Conservation (phyloP, 441 rosid genomes). For the Codiaeum variegatum region DNA sequence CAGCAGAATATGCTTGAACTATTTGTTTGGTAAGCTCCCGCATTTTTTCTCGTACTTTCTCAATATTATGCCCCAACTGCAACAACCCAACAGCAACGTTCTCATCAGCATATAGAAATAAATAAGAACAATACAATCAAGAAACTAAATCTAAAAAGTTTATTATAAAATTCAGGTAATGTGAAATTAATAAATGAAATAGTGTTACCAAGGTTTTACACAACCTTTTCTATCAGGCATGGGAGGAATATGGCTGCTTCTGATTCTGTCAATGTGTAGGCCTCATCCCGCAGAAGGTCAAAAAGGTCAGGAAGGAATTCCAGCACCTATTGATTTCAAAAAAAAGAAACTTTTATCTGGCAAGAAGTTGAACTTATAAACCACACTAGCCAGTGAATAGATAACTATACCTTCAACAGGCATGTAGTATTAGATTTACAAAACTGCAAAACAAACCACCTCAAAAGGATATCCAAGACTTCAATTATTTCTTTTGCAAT, state of each 20-base stretch:
- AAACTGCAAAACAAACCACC: slow-evolving; percentile 94
- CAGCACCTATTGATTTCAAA: slow-evolving; percentile 61
- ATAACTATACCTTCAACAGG: slow-evolving; percentile 71
- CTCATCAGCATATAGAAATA: not conserved
- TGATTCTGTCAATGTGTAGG: slow-evolving; percentile 73
- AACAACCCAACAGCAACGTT: slow-evolving; percentile 16
- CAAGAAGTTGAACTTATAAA: slow-evolving; percentile 11
- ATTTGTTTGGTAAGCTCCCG: slow-evolving; percentile 92
- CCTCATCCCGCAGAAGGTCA: slow-evolving; percentile 70
- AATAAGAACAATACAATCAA: not conserved
- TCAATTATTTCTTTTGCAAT: slow-evolving; percentile 67
- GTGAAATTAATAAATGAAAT: slow-evolving; percentile 1
- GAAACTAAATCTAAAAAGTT: not conserved
- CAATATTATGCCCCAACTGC: slow-evolving; percentile 99
- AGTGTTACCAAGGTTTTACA: slow-evolving; percentile 9
- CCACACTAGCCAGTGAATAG: not conserved
- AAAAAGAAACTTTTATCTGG: slow-evolving; percentile 4
- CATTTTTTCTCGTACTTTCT: slow-evolving; percentile 97
- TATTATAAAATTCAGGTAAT: not conserved
- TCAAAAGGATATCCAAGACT: slow-evolving; percentile 85
- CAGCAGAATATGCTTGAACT: slow-evolving; percentile 64
- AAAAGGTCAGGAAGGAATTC: slow-evolving; percentile 95
- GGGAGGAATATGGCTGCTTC: slow-evolving; percentile 99
- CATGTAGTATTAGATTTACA: slow-evolving; percentile 97
- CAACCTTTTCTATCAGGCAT: slow-evolving; percentile 92